Conservation (phyloP, 768 basidiomycete genomes). For the Hericium alpestre region DNA sequence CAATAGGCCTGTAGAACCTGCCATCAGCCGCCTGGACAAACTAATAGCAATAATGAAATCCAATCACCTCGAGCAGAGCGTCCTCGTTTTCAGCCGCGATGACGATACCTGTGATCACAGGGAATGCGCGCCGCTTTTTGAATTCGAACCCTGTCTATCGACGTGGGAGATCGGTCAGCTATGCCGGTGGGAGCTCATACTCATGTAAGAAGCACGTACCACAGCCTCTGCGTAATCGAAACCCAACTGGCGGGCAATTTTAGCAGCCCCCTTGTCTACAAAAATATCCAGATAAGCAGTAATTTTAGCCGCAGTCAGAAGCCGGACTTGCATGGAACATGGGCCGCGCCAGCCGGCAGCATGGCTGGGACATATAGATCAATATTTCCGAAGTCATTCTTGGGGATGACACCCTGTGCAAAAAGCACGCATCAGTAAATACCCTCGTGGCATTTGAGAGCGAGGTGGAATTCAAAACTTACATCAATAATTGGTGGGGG, state of each 20-base stretch:
- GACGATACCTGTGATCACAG: slow-evolving; percentile 78
- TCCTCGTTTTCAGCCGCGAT: slow-evolving; percentile 73
- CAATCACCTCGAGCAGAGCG: slow-evolving; percentile 57
- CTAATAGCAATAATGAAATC: background rate
- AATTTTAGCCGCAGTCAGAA: background rate
- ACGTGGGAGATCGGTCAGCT: slow-evolving; percentile 7
- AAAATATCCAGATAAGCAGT: background rate
- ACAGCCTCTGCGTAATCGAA: slow-evolving; percentile 94
- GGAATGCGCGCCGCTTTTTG: slow-evolving; percentile 81
- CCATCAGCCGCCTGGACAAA: background rate
- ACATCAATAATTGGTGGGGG: slow-evolving; percentile 76
- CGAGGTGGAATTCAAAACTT: slow-evolving; percentile 2
- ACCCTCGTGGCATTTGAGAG: background rate
- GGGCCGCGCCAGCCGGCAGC: slow-evolving; percentile 79
- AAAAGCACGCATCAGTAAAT: background rate
- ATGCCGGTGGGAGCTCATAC: slow-evolving; percentile 13
- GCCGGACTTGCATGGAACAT: slow-evolving; percentile 72
- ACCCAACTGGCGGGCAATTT: slow-evolving; percentile 77
- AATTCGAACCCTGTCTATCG: slow-evolving; percentile 90
- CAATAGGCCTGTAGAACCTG: slow-evolving; percentile 59
- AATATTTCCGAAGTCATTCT: slow-evolving; percentile 94
- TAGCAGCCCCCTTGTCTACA: slow-evolving; percentile 63
- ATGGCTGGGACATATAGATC: slow-evolving; percentile 93
- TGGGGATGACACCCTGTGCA: slow-evolving; percentile 78
- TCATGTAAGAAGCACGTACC: slow-evolving; percentile 35